These are phyloP conservation scores for Cystobasidium sp. DNA, from an alignment of 1,284 basidiomycete species.

Conservation along the genomic window DNA sequence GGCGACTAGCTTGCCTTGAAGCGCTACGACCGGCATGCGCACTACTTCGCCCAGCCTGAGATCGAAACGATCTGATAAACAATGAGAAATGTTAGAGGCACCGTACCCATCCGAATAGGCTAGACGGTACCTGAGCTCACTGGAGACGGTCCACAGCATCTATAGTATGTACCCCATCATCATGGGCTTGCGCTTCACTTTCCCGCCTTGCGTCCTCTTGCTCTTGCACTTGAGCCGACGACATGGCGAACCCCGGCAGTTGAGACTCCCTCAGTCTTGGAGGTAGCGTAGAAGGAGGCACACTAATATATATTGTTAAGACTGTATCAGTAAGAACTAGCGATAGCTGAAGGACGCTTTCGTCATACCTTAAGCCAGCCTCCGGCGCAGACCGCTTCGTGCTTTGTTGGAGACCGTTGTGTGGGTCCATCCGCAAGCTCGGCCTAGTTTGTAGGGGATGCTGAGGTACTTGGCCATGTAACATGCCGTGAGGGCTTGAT, in stretches of 20 bases:
- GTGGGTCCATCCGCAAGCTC: neutral
- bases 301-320: neutral
- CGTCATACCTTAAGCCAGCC: conserved; percentile 4
- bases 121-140: neutral
- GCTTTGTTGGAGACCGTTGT: neutral
- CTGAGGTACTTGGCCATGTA: too few species aligned
- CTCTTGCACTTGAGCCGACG: conserved; percentile 13
- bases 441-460: neutral
- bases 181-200: neutral
- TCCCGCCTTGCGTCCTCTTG: neutral
- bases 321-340: neutral
- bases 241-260: conserved; percentile 10
- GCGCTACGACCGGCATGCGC: neutral
- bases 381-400: conserved; percentile 5
- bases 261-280: conserved; percentile 14
- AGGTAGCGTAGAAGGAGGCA: neutral
- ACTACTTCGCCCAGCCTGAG: conserved; percentile 1
- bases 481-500: too few species aligned
- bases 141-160: conserved; percentile 13
- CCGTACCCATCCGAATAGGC: neutral
- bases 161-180: neutral
- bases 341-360: neutral
- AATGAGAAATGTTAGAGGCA: neutral
- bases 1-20: conserved; percentile 7
- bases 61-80: conserved; percentile 1